Evolutionary conservation across 2,329 filamentous ascomycete species (phyloP), one percentile per base, ranked within the genome.

Genomic region (Blastomyces emzantsi): DNA sequence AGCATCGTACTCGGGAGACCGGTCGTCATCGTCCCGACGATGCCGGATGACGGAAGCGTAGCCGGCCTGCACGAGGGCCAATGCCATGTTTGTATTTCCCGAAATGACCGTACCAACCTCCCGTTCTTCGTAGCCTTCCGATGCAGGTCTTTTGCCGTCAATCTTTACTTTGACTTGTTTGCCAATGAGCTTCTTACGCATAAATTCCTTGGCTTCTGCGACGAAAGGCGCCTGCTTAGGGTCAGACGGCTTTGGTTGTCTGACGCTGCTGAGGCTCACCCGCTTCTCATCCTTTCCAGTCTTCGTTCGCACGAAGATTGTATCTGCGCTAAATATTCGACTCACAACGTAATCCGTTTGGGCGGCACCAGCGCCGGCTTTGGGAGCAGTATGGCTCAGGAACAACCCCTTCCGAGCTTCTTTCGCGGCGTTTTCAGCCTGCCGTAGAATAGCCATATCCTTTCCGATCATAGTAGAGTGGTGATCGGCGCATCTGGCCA

Each of bases 1-100:
- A 49, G 80, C 76, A 71, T 99, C 94, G 73, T 97, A 99, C 75
- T 97, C 92, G 22, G 92, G 88, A 59, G 92, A 93, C 62, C 94
- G 85, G 76, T 99, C 94, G 3, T 90, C 90, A 73, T 99, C 94
- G 72, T 97, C 93, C 77, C 93, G 90, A 67, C 92, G 87, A 78
- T 99, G 94, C 66, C 94, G 88, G 71, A 99, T 95, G 9, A 99
- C 94, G 0, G 92, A 93, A 30, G 88, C 90, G 80, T 92, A 96
- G 39, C 94, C 94, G 68, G 90, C 90, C 78, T 97, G 90, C n/a
- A 97, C 91, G 49, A 97, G 81, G 61, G 85, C 75, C 49, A 97
- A 78, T 65, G 89, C 92, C 66, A 97, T 82, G 73, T 97, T 97
- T 78, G 92, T 94, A 77, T 88, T 88, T 73, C 90, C 90, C 61